Evolutionary conservation across 1,139 yeast species (phyloP).

Genomic region (Yamadazyma taylorii): DNA sequence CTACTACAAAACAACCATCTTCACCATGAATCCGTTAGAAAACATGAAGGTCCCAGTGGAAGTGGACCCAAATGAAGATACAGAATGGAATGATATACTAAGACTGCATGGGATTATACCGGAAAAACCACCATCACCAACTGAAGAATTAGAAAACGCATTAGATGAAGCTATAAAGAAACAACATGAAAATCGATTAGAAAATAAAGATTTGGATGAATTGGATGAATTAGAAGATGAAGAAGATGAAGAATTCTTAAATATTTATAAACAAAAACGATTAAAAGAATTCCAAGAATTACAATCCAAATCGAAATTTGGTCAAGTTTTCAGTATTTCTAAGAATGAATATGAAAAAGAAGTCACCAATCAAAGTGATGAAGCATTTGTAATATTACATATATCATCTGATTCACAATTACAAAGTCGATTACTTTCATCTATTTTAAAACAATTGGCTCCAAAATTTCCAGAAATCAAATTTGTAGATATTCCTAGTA

Average conservation of each 20-base stretch:
- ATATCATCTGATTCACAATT: slow-evolving; percentile 66
- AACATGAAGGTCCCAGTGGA: slow-evolving; percentile 63
- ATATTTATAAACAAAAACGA: slow-evolving; percentile 72
- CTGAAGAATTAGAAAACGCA: slow-evolving; percentile 83
- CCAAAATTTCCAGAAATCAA: slow-evolving; percentile 73
- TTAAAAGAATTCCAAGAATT: slow-evolving; percentile 67
- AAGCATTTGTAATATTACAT: slow-evolving; percentile 69
- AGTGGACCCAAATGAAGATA: slow-evolving; percentile 93
- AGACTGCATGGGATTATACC: slow-evolving; percentile 91
- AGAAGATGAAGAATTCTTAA: slow-evolving; percentile 73
- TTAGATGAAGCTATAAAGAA: slow-evolving; percentile 75
- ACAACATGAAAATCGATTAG: slow-evolving; percentile 77
- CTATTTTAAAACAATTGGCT: slow-evolving; percentile 54
- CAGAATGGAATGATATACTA: slow-evolving; percentile 97
- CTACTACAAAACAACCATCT: no score
- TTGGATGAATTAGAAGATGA: slow-evolving; percentile 80
- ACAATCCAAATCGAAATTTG: slow-evolving; percentile 65
- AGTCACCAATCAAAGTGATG: slow-evolving; percentile 75
- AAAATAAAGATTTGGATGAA: slow-evolving; percentile 73
- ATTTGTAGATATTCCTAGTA: slow-evolving; percentile 86
- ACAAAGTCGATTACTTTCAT: slow-evolving; percentile 71
- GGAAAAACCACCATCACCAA: slow-evolving; percentile 85
- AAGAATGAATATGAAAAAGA: slow-evolving; percentile 88
- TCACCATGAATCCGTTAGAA: slow-evolving; percentile 25
- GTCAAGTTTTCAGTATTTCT: slow-evolving; percentile 71